Percentiles rank a stretch among this genome's conserved stretches.
Conservation (phyloP, 2,329 filamentous ascomycete genomes). For the Magnaporthiopsis poae region DNA sequence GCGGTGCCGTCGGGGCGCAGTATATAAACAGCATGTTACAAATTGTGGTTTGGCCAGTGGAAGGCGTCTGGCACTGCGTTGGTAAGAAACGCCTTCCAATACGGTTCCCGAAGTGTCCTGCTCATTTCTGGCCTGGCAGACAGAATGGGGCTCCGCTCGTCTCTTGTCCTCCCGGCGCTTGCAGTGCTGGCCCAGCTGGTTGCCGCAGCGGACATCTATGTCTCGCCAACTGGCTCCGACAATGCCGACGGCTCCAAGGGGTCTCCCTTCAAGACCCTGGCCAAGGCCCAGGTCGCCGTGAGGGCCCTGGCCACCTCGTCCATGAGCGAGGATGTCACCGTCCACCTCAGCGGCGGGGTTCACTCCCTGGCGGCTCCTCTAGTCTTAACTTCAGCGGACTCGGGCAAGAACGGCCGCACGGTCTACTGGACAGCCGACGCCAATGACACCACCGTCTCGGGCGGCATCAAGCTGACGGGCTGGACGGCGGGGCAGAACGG, state of each 20-base stretch:
- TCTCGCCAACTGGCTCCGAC: constrained; percentile 10
- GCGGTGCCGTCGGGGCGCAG: too few species aligned
- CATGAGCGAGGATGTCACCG: constrained; percentile 7
- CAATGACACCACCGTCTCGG: constrained; percentile 7
- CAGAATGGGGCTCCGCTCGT: background rate
- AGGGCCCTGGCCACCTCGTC: background rate
- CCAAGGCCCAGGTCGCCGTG: constrained; percentile 8
- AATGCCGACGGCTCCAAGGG: constrained; percentile 3
- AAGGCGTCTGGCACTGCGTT: too few species aligned
- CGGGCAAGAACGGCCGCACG: constrained; percentile 6
- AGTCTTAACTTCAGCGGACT: constrained; percentile 8
- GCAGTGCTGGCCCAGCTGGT: background rate
- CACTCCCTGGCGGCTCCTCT: constrained; percentile 8
- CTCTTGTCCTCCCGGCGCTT: background rate
- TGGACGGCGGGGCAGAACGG: constrained; percentile 8
- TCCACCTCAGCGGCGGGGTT: constrained; percentile 7
- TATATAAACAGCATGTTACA: too few species aligned
- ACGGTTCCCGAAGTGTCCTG: background rate
- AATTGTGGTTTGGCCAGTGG: too few species aligned
- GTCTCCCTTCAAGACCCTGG: constrained; percentile 5
- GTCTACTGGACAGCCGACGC: constrained; percentile 8
- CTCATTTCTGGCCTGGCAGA: background rate
- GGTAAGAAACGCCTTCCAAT: background rate
- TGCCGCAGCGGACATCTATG: constrained; percentile 6
- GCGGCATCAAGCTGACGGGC: constrained; percentile 9